These are phyloP conservation scores for Sphagnurus paluster DNA, from an alignment of 1,284 basidiomycete species.

Conservation along the genomic window DNA sequence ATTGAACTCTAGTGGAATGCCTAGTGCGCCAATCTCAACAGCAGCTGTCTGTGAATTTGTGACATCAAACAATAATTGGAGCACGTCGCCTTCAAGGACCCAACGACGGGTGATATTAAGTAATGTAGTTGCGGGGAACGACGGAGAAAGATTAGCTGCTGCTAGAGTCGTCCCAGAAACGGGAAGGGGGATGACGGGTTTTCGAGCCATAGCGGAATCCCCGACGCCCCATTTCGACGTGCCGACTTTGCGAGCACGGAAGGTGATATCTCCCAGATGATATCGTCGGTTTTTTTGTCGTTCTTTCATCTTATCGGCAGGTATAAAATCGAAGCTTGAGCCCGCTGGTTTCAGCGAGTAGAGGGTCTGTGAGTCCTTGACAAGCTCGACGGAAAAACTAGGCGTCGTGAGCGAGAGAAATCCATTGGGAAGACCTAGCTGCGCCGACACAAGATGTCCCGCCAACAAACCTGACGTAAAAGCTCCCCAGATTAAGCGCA, in stretches of 20 bases:
- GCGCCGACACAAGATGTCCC: conserved; percentile 13
- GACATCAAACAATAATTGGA: conserved; percentile 54
- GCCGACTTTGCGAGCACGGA: conserved; percentile 48
- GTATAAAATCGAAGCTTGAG: conserved; percentile 50
- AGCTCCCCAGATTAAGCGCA: no score
- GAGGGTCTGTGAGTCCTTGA: conserved; percentile 59
- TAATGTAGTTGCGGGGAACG: conserved; percentile 44
- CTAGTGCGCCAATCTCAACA: conserved; percentile 57
- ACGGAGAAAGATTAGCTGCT: conserved; percentile 49
- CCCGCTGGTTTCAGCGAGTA: conserved; percentile 47
- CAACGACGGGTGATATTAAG: conserved; percentile 55
- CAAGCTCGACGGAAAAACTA: conserved; percentile 45
- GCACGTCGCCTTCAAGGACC: conserved; percentile 41
- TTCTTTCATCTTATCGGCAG: conserved; percentile 50
- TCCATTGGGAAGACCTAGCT: conserved; percentile 47
- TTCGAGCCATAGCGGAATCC: conserved; percentile 47
- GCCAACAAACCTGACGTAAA: conserved; percentile 9
- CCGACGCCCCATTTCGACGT: conserved; percentile 47
- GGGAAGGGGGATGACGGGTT: conserved; percentile 38
- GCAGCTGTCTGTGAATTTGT: conserved; percentile 46
- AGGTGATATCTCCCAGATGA: conserved; percentile 59
- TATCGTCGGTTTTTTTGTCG: conserved; percentile 52
- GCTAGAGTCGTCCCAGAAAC: conserved; percentile 47
- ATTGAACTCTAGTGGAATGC: conserved; percentile 57
- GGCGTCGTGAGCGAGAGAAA: conserved; percentile 47